Percentiles rank a stretch among this genome's conserved stretches.
Evolutionary conservation across 306 rosid species (phyloP).

Genomic region (Pterocarpus macrocarpus): DNA sequence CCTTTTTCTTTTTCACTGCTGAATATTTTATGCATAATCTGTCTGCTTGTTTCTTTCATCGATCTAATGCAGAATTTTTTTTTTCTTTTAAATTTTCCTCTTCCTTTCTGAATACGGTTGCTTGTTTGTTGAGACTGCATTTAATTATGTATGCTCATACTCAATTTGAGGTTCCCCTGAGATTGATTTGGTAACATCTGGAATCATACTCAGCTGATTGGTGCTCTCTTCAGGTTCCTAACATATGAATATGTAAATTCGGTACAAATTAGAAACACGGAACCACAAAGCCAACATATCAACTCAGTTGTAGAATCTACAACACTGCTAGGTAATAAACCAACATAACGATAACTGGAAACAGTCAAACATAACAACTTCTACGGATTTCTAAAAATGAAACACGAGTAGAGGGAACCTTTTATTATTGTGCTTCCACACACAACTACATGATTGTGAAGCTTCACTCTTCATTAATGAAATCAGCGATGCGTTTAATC

Average conservation of each 20-base stretch:
- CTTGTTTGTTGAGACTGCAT: no score
- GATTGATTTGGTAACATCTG: no score
- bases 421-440: not conserved
- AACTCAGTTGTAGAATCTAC: not conserved
- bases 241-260: no score
- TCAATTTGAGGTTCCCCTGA: no score
- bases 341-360: conserved; percentile 9
- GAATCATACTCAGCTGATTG: not conserved
- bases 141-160: no score
- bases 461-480: conserved; percentile 46
- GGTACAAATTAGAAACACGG: not conserved
- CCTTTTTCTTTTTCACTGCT: no score
- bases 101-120: no score
- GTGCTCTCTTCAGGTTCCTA: not conserved
- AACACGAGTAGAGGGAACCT: not conserved
- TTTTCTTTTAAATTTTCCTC: no score
- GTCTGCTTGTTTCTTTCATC: no score
- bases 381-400: not conserved
- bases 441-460: not conserved
- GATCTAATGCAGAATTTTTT: no score
- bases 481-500: conserved; percentile 59
- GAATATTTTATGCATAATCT: no score
- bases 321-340: not conserved
- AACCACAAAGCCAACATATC: not conserved
- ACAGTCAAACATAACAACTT: not conserved